Conservation (phyloP, 2,329 filamentous ascomycete species). For the Aspergillus sp. region DNA sequence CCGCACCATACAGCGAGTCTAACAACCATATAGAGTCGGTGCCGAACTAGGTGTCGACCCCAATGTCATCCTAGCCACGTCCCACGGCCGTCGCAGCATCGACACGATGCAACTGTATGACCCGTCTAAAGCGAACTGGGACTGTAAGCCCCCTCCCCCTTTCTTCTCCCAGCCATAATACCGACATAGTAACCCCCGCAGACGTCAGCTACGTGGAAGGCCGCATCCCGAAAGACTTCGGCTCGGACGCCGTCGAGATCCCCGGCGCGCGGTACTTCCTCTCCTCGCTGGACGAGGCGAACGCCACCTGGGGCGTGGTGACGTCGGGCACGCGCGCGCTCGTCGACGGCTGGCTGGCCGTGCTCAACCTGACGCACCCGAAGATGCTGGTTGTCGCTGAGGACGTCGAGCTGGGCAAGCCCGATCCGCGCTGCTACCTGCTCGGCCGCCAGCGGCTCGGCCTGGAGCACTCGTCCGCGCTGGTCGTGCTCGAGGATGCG, state of each 20-base stretch:
- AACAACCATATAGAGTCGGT: conserved; percentile 47
- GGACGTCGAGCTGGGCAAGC: conserved; percentile 73
- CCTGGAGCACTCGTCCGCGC: conserved; percentile 45
- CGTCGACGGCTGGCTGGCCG: conserved; percentile 69
- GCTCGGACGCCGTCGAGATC: conserved; percentile 77
- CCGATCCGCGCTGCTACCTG: conserved; percentile 71
- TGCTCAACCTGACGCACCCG: conserved; percentile 64
- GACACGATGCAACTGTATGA: conserved; percentile 78
- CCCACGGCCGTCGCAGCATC: conserved; percentile 86
- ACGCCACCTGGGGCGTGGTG: conserved; percentile 82
- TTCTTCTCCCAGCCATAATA: neutral
- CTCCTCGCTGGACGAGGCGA: conserved; percentile 59
- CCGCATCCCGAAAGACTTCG: conserved; percentile 72
- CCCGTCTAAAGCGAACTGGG: conserved; percentile 85
- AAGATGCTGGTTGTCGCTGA: conserved; percentile 71
- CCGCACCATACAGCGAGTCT: neutral
- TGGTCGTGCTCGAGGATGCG: conserved; percentile 85
- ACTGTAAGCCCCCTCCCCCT: conserved; percentile 63
- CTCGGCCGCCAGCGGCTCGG: conserved; percentile 65
- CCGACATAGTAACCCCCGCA: conserved; percentile 35
- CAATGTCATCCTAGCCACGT: conserved; percentile 82
- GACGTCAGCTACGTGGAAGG: conserved; percentile 79
- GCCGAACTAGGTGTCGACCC: conserved; percentile 80
- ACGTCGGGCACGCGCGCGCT: conserved; percentile 66
- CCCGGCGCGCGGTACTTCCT: conserved; percentile 76